These are phyloP conservation scores for Kwoniella shivajii DNA, from an alignment of 1,284 basidiomycete genomes.

Conservation along the genomic window DNA sequence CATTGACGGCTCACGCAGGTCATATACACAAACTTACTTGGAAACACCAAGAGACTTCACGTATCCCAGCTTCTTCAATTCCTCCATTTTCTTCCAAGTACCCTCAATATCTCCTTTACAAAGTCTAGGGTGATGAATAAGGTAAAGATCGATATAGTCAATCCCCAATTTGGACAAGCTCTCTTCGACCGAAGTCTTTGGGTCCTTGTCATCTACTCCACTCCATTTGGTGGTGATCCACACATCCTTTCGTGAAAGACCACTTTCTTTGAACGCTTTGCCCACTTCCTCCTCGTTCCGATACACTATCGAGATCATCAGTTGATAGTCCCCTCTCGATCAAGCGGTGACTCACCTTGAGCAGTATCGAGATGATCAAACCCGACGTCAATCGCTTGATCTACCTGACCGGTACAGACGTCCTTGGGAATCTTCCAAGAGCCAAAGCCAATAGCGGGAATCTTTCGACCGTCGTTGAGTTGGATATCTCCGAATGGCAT, in stretches of 20 bases:
- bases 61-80: conserved; percentile 61
- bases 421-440: conserved; percentile 50
- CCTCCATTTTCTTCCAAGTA: conserved; percentile 66
- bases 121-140: conserved; percentile 59
- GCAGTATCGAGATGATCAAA: conserved; percentile 54
- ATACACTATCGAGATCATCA: conserved; percentile 32
- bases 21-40: conserved; percentile 55
- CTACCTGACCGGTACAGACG: conserved; percentile 36
- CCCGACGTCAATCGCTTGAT: conserved; percentile 49
- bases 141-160: conserved; percentile 69
- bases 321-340: background rate
- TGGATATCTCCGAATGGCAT: conserved; percentile 43
- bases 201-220: conserved; percentile 60
- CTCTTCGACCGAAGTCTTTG: conserved; percentile 61
- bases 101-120: conserved; percentile 61
- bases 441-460: conserved; percentile 52
- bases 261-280: conserved; percentile 54
- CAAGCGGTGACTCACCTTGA: conserved; percentile 27
- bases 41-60: conserved; percentile 74
- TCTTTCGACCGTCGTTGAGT: conserved; percentile 53
- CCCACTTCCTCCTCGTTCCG: conserved; percentile 56
- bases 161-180: conserved; percentile 68
- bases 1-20: background rate
- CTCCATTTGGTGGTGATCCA: conserved; percentile 66
- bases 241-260: conserved; percentile 56